phyloP scores from a whole-genome alignment of 106 monocot species.

The Posidonia australis region DNA sequence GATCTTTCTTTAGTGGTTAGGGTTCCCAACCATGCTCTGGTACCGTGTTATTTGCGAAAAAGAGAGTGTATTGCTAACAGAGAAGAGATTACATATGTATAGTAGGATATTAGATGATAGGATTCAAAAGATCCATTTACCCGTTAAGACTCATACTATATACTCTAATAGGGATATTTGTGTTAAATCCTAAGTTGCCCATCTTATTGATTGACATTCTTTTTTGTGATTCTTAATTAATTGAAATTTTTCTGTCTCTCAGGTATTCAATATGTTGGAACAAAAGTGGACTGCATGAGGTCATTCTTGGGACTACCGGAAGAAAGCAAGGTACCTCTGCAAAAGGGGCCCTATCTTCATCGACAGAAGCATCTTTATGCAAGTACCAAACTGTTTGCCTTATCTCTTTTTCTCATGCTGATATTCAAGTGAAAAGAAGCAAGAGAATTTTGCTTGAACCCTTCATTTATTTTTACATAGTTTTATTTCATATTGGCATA shows the following conservation, averaged over 20 bases:
- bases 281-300: conserved; percentile 72
- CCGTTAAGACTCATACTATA: too few species aligned
- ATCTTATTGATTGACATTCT: not conserved
- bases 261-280: conserved; percentile 99
- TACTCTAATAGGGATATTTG: not conserved
- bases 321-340: conserved; percentile 92
- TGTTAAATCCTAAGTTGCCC: not conserved
- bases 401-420: not conserved
- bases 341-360: conserved; percentile 59
- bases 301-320: conserved; percentile 84
- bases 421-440: not conserved
- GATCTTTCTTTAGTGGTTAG: too few species aligned
- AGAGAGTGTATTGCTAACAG: too few species aligned
- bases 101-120: too few species aligned
- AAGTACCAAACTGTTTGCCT: conserved; percentile 36
- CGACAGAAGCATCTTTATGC: conserved; percentile 79
- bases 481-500: too few species aligned
- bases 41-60: too few species aligned
- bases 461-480: not conserved
- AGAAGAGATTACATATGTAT: too few species aligned
- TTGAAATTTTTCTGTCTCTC: conserved; percentile 6
- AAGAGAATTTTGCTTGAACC: not conserved
- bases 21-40: too few species aligned
- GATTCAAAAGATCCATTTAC: too few species aligned
- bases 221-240: not conserved